A percentile compares a stretch with the other conserved stretches of the same genome.
Evolutionary conservation across 495 filamentous ascomycete species (phyloP).

Genomic region (Xylaria palmicola): DNA sequence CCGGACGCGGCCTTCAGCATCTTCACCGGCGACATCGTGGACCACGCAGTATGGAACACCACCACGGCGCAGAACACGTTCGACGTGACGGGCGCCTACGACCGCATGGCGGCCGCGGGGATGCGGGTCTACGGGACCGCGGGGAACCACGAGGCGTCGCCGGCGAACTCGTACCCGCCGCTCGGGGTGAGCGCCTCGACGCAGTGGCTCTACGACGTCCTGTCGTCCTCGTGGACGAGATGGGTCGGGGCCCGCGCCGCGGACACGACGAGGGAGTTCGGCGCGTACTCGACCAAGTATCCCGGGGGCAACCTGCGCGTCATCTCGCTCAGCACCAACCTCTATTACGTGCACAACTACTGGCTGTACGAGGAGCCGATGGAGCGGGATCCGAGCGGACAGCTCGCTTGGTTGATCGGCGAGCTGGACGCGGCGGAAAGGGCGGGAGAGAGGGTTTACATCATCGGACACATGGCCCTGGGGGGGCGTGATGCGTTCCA

Average conservation of each 20-base stretch:
- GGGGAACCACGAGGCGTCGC: conserved; percentile 57
- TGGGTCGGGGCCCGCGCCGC: conserved; percentile 44
- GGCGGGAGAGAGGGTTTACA: conserved; percentile 52
- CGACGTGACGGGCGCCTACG: conserved; percentile 47
- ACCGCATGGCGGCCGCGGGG: conserved; percentile 33
- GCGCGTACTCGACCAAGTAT: conserved; percentile 49
- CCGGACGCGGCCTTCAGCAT: conserved; percentile 42
- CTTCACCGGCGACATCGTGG: conserved; percentile 52
- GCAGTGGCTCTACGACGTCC: conserved; percentile 54
- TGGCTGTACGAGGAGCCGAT: conserved; percentile 50
- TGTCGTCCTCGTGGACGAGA: conserved; percentile 45
- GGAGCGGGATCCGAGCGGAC: conserved; percentile 48
- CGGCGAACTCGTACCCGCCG: conserved; percentile 52
- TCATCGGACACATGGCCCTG: conserved; percentile 54
- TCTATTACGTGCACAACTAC: conserved; percentile 58
- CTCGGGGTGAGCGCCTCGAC: conserved; percentile 30
- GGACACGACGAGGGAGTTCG: conserved; percentile 38
- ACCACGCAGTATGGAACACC: conserved; percentile 45
- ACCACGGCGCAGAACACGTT: conserved; percentile 40
- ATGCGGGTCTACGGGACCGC: conserved; percentile 50
- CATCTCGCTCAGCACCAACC: conserved; percentile 58
- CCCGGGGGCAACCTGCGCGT: conserved; percentile 47
- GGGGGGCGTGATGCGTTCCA: conserved; percentile 49
- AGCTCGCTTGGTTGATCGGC: conserved; percentile 50
- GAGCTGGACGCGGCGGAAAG: conserved; percentile 53